phyloP scores from a whole-genome alignment of 495 filamentous ascomycete genomes.

The Neurospora sp. region DNA sequence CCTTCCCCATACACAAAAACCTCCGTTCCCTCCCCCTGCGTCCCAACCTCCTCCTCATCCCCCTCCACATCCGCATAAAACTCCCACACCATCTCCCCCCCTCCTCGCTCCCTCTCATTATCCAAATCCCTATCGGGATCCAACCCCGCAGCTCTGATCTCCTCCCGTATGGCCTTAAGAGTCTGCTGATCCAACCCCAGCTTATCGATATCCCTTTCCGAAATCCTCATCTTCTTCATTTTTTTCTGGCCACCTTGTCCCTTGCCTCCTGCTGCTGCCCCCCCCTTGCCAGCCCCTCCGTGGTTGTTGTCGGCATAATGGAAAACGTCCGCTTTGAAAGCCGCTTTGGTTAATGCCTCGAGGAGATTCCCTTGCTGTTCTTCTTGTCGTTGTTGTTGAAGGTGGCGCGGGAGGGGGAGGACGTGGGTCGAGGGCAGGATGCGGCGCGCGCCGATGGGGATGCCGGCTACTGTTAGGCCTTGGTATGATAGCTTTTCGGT shows the following conservation, averaged over 20 bases:
- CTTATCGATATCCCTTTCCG: conserved; percentile 54
- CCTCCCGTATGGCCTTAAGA: conserved; percentile 53
- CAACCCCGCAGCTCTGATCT: conserved; percentile 39
- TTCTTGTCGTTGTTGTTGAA: neutral
- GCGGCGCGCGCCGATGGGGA: conserved; percentile 28
- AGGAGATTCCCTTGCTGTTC: neutral
- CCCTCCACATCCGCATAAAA: neutral
- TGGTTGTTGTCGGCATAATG: neutral
- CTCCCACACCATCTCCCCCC: neutral
- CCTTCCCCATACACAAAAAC: no score
- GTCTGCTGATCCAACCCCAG: conserved; percentile 58
- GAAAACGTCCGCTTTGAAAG: neutral
- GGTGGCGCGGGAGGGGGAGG: neutral
- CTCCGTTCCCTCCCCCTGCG: no score
- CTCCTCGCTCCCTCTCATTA: neutral
- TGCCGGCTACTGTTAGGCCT: conserved; percentile 13
- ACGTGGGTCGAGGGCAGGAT: neutral
- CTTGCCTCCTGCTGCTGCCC: neutral
- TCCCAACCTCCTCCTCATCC: neutral
- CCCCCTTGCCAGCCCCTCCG: neutral
- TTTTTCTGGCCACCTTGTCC: neutral
- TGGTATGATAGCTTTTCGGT: conserved; percentile 10
- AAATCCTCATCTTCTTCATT: conserved; percentile 42
- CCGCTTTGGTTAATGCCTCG: neutral
- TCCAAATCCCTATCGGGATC: conserved; percentile 10